Evolutionary conservation across 2,329 filamentous ascomycete genomes (phyloP).

Genomic region (Stachybotrys echinatus): DNA sequence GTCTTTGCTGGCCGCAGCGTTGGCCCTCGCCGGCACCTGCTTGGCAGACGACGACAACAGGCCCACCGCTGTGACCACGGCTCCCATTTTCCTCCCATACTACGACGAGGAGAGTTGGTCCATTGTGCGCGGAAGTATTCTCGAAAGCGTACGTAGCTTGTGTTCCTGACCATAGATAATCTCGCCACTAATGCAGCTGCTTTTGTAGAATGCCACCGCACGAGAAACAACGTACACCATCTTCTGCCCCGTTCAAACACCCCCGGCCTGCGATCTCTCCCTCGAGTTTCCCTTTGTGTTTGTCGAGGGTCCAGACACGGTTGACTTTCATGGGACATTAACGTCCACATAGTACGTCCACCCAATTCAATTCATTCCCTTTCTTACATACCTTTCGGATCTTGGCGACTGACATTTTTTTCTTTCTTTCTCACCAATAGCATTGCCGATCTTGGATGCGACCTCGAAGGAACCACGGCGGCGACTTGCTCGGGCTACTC

Average conservation of each 20-base stretch:
- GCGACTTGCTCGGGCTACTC: conserved; percentile 45
- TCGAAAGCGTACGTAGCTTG: conserved; percentile 30
- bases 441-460: conserved; percentile 38
- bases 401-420: background rate
- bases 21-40: conserved; percentile 16
- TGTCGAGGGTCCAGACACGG: conserved; percentile 37
- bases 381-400: too few species aligned
- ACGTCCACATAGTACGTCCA: conserved; percentile 35
- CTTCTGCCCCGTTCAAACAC: conserved; percentile 38
- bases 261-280: conserved; percentile 35
- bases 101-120: conserved; percentile 38
- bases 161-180: conserved; percentile 1
- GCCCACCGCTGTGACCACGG: conserved; percentile 27
- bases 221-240: conserved; percentile 41
- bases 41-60: conserved; percentile 10
- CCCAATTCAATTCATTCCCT: background rate
- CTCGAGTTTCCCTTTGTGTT: conserved; percentile 42
- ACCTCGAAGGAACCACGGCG: conserved; percentile 33
- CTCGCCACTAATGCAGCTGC: background rate
- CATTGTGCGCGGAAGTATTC: conserved; percentile 37
- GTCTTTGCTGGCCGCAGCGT: conserved; percentile 16
- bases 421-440: conserved; percentile 20
- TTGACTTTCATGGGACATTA: conserved; percentile 37
- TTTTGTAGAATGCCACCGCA: conserved; percentile 28
- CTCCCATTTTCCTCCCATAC: conserved; percentile 39